Conservation (phyloP, 2,329 filamentous ascomycete species). For the Shiraia bambusicola region DNA sequence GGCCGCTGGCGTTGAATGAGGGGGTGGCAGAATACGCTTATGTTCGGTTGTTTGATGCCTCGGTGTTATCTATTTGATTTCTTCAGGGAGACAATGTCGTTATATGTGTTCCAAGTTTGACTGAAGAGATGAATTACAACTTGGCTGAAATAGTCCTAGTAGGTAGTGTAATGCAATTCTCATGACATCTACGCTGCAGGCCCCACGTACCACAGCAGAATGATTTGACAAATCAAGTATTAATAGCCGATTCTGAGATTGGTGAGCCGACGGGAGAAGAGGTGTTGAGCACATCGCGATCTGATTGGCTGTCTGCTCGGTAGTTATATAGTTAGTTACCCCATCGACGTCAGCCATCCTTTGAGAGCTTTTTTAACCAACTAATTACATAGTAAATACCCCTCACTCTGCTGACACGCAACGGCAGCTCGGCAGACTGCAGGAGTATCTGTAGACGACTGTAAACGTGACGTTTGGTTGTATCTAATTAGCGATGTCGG, state of each 20-base stretch:
- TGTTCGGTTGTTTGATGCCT: not conserved
- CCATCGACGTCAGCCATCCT: constrained; percentile 8
- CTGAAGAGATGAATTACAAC: too few species aligned
- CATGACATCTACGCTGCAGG: constrained; percentile 10
- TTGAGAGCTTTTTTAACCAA: not conserved
- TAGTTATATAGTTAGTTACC: constrained; percentile 4
- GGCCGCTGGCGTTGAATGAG: not conserved
- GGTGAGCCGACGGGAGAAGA: constrained; percentile 5
- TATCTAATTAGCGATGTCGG: not conserved
- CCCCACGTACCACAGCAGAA: constrained; percentile 20
- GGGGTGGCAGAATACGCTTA: not conserved
- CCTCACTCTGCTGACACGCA: constrained; percentile 11
- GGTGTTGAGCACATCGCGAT: constrained; percentile 5
- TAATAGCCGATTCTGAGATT: constrained; percentile 4
- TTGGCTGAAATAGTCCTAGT: too few species aligned
- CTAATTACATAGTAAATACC: too few species aligned
- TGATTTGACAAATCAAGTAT: not conserved
- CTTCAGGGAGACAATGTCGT: not conserved
- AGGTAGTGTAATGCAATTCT: not conserved
- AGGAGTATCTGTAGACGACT: not conserved
- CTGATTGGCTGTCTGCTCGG: constrained; percentile 16
- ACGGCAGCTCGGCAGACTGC: not conserved
- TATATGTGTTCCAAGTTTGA: too few species aligned
- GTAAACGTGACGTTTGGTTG: not conserved
- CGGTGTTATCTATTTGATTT: not conserved